Conservation (phyloP, 768 basidiomycete genomes). For the Phanerochaete sordida region DNA sequence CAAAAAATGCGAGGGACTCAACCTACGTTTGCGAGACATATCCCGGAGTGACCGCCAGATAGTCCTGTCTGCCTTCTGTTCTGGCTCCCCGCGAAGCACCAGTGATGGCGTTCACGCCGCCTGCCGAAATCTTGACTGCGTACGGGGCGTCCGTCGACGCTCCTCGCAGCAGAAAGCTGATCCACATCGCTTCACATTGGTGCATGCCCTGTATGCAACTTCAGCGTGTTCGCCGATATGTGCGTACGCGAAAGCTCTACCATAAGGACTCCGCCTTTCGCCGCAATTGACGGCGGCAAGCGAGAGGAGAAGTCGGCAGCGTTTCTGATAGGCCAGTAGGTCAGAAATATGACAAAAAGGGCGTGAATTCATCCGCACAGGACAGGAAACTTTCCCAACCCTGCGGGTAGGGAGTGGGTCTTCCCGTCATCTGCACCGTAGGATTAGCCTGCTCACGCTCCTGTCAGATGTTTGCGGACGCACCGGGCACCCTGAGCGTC, state of each 20-base stretch:
- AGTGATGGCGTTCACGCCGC: slow-evolving; percentile 28
- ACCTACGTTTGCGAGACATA: no score
- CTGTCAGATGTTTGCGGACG: neutral
- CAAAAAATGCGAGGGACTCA: no score
- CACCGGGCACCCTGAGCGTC: neutral
- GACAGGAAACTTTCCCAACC: slow-evolving; percentile 20
- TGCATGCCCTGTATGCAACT: slow-evolving; percentile 19
- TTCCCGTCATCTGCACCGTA: slow-evolving; percentile 1
- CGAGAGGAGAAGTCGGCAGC: slow-evolving; percentile 10
- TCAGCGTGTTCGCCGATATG: neutral
- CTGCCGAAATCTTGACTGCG: slow-evolving; percentile 28
- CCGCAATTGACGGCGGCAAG: slow-evolving; percentile 18
- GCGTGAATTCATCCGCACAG: slow-evolving; percentile 19
- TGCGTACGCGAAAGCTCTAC: slow-evolving; percentile 12
- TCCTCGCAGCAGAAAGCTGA: slow-evolving; percentile 20
- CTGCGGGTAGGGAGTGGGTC: slow-evolving; percentile 22
- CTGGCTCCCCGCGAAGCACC: slow-evolving; percentile 17
- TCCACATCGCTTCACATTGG: slow-evolving; percentile 30
- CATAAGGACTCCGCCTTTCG: slow-evolving; percentile 25
- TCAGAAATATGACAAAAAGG: neutral
- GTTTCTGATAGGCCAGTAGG: slow-evolving; percentile 12
- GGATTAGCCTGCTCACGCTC: neutral
- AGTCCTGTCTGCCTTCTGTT: slow-evolving; percentile 22
- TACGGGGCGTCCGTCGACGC: neutral
- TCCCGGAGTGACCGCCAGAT: slow-evolving; percentile 18